phyloP scores from a whole-genome alignment of 192 early-diverging fungal species.

The Gorgonomyces haynaldii region DNA sequence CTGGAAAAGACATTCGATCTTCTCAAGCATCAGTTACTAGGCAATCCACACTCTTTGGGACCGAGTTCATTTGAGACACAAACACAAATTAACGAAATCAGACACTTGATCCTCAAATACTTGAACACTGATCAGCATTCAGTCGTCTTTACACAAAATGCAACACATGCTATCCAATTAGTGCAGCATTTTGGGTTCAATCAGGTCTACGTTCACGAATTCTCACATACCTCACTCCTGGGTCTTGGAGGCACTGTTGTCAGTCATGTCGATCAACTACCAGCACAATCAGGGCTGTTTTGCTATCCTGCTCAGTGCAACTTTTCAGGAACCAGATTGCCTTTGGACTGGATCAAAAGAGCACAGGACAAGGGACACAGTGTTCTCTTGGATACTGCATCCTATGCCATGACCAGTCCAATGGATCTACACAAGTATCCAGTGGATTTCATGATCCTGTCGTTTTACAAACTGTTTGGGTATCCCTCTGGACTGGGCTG shows the following conservation, averaged over 20 bases:
- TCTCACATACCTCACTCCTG: slow-evolving; percentile 64
- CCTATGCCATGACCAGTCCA: slow-evolving; percentile 49
- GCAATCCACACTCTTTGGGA: slow-evolving; percentile 28
- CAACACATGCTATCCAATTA: slow-evolving; percentile 63
- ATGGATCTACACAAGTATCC: slow-evolving; percentile 41
- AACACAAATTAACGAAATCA: slow-evolving; percentile 9
- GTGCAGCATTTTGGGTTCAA: slow-evolving; percentile 48
- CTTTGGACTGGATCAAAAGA: slow-evolving; percentile 41
- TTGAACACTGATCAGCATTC: slow-evolving; percentile 52
- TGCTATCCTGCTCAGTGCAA: slow-evolving; percentile 82
- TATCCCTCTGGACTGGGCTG: slow-evolving; percentile 74
- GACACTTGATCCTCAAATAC: slow-evolving; percentile 22
- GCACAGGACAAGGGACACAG: slow-evolving; percentile 19
- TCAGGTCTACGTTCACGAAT: slow-evolving; percentile 48
- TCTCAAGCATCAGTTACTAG: slow-evolving; percentile 10
- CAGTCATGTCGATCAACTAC: background rate
- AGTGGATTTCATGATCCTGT: slow-evolving; percentile 56
- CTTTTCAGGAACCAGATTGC: slow-evolving; percentile 62
- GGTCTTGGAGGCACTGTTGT: slow-evolving; percentile 34
- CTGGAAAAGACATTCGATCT: slow-evolving; percentile 6
- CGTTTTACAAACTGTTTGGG: slow-evolving; percentile 86
- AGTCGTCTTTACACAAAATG: slow-evolving; percentile 67
- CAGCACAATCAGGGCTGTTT: slow-evolving; percentile 35
- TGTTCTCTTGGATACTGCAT: slow-evolving; percentile 61
- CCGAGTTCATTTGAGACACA: slow-evolving; percentile 2